Percentiles rank a stretch among this genome's conserved stretches.
Conservation (phyloP, 306 rosid species). For the Benincasa hispida region DNA sequence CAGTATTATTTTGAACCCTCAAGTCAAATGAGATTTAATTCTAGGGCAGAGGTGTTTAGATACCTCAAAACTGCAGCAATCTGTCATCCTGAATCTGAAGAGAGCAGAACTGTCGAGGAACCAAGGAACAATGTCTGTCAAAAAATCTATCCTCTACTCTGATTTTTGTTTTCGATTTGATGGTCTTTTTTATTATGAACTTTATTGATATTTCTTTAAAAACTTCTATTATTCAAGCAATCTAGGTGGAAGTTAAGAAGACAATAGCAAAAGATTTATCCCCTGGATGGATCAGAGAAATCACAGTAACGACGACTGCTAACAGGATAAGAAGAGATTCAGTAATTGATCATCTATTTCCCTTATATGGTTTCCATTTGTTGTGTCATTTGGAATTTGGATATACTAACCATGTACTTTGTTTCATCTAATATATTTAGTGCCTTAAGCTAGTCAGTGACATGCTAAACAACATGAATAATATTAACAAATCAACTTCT, state of each 20-base stretch:
- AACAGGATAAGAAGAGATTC: constrained; percentile 33
- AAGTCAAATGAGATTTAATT: constrained; percentile 36
- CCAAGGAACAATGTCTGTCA: constrained; percentile 41
- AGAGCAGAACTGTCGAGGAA: constrained; percentile 22
- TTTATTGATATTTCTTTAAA: constrained; percentile 22
- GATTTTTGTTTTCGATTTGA: not conserved
- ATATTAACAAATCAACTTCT: constrained; percentile 7
- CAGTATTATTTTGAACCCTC: constrained; percentile 57
- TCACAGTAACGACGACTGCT: constrained; percentile 28
- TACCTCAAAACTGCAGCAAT: constrained; percentile 21
- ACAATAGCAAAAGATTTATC: constrained; percentile 44
- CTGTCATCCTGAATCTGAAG: constrained; percentile 7
- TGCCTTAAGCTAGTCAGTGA: not conserved
- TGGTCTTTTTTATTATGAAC: not conserved
- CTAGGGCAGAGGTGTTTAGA: constrained; percentile 45
- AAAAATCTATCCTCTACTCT: constrained; percentile 15
- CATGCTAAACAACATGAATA: not conserved
- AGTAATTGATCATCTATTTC: constrained; percentile 25
- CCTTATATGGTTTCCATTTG: not conserved
- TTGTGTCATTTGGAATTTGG: not conserved
- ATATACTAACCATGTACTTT: not conserved
- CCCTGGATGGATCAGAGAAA: constrained; percentile 49
- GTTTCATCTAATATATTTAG: not conserved
- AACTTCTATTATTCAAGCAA: constrained; percentile 38
- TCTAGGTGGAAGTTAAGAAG: constrained; percentile 52